Percentiles rank a stretch among this genome's conserved stretches.
These are phyloP conservation scores for Anacardium occidentale DNA, from an alignment of 345 rosid species.

Conservation along the genomic window DNA sequence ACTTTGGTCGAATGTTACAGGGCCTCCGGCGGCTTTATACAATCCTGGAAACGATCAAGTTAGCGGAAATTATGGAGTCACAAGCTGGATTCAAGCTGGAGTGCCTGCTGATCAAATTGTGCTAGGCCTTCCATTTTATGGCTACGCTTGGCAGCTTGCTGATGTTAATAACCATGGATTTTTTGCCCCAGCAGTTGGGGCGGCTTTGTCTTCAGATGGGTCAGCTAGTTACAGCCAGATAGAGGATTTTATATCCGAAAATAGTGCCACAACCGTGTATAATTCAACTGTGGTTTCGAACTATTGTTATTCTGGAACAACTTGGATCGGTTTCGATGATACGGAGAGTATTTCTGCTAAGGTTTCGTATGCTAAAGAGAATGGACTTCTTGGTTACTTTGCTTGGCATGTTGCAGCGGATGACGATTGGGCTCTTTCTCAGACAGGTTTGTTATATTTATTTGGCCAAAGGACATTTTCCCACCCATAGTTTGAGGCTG, in stretches of 20 bases:
- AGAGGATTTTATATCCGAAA: conserved; percentile 23
- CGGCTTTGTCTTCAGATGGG: conserved; percentile 18
- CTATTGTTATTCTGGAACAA: conserved; percentile 31
- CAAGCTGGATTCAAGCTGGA: conserved; percentile 30
- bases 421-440: not conserved
- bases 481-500: too few relatives aligned
- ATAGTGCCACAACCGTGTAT: conserved; percentile 24
- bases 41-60: conserved; percentile 27
- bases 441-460: not conserved
- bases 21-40: conserved; percentile 47
- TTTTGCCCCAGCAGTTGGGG: conserved; percentile 21
- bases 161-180: conserved; percentile 29
- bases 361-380: conserved; percentile 28
- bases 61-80: conserved; percentile 36
- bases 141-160: conserved; percentile 32
- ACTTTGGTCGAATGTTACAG: conserved; percentile 44
- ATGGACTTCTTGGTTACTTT: conserved; percentile 37
- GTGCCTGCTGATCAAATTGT: conserved; percentile 23
- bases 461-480: not conserved
- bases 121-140: conserved; percentile 38
- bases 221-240: conserved; percentile 17
- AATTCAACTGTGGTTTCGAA: conserved; percentile 26
- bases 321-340: conserved; percentile 42
- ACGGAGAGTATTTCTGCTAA: conserved; percentile 23
- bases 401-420: conserved; percentile 42